Percentiles rank a stretch among this genome's conserved stretches.
Conservation (phyloP, 805 yeast genomes). For the Metschnikowia sp. region DNA sequence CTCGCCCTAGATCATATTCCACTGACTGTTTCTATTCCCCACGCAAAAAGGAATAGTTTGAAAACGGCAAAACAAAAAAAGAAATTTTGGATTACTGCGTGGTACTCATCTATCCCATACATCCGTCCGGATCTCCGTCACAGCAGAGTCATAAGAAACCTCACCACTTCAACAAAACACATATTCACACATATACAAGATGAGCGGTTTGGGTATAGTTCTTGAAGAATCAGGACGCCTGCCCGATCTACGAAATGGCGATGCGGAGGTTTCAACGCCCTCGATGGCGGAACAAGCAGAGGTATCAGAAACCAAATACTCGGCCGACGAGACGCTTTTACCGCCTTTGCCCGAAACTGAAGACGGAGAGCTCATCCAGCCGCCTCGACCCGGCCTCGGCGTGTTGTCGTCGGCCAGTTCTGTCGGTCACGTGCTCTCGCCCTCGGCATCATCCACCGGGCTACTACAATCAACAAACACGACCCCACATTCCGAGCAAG, state of each 20-base stretch:
- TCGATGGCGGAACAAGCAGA: neutral
- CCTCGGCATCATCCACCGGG: slow-evolving; percentile 1
- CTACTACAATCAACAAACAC: neutral
- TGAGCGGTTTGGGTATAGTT: slow-evolving; percentile 20
- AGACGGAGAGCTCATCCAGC: neutral
- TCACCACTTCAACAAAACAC: neutral
- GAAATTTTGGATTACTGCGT: neutral
- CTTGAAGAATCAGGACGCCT: slow-evolving; percentile 16
- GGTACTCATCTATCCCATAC: neutral
- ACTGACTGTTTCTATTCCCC: too few species aligned
- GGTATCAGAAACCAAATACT: neutral
- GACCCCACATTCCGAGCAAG: neutral
- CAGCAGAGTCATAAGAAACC: too few species aligned
- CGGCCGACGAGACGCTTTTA: slow-evolving; percentile 18
- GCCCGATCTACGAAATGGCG: slow-evolving; percentile 11
- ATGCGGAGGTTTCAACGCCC: neutral
- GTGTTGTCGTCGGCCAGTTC: neutral
- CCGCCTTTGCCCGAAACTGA: slow-evolving; percentile 23
- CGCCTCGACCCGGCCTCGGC: neutral
- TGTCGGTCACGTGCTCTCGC: neutral
- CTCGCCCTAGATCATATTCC: too few species aligned
- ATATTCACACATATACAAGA: neutral
- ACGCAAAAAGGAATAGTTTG: too few species aligned
- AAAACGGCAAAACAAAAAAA: neutral
- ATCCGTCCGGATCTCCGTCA: neutral